Conservation (phyloP, 2,329 filamentous ascomycete species). For the Scedosporium aurantiacum region DNA sequence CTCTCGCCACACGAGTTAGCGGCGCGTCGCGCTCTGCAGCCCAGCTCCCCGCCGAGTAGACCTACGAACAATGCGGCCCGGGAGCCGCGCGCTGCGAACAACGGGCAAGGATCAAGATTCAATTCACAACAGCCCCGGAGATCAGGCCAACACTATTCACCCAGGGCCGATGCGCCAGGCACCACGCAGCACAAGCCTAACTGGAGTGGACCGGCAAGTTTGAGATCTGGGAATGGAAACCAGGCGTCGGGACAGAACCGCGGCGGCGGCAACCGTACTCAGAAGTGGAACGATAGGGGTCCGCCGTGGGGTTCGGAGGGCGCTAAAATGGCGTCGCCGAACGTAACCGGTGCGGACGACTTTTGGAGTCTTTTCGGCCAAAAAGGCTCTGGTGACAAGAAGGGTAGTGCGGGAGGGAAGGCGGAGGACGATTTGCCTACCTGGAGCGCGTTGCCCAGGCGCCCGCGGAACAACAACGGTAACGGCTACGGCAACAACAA, state of each 20-base stretch:
- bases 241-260: background rate
- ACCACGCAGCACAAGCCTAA: background rate
- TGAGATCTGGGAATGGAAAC: background rate
- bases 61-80: background rate
- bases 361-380: background rate
- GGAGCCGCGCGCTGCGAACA: background rate
- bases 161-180: background rate
- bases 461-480: background rate
- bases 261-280: background rate
- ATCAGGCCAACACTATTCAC: background rate
- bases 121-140: background rate
- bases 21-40: background rate
- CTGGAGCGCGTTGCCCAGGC: slow-evolving; percentile 1
- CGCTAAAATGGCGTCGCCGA: background rate
- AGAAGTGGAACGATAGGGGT: background rate
- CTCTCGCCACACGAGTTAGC: background rate
- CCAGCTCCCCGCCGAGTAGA: background rate
- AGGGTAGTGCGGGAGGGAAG: background rate
- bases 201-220: background rate
- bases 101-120: background rate
- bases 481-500: background rate
- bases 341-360: background rate
- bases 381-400: background rate
- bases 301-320: too few species aligned
- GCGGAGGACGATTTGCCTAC: background rate